Conservation (phyloP, 305 asterid genomes). For the Plantago lanceolata region DNA sequence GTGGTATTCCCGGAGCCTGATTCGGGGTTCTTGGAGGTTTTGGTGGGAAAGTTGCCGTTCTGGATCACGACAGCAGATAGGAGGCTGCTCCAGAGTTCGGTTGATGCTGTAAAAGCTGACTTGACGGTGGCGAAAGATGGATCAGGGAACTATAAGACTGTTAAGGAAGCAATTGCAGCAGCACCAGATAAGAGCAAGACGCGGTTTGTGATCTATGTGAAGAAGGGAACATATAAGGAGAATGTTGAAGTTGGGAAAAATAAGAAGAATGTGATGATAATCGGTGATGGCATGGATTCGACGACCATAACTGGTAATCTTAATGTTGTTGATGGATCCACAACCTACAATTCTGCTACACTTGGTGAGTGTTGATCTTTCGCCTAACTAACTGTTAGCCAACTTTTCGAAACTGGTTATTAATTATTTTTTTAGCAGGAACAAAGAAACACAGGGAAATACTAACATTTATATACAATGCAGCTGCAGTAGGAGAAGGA, state of each 20-base stretch:
- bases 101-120: conserved; percentile 30
- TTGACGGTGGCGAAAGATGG: conserved; percentile 45
- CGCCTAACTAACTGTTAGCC: no score
- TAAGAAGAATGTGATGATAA: conserved; percentile 45
- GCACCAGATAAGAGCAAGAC: conserved; percentile 34
- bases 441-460: no score
- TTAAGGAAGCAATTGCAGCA: conserved; percentile 46
- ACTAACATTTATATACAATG: not conserved
- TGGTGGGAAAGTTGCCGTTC: conserved; percentile 24
- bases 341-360: conserved; percentile 53
- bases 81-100: conserved; percentile 32
- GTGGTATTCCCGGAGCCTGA: conserved; percentile 3
- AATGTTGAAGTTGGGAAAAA: conserved; percentile 39
- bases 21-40: not conserved
- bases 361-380: conserved; percentile 32
- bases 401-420: no score
- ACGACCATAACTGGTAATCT: conserved; percentile 42
- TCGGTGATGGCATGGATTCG: conserved; percentile 50
- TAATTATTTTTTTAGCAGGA: no score
- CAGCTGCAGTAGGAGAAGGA: conserved; percentile 54
- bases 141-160: conserved; percentile 36
- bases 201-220: conserved; percentile 44
- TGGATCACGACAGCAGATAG: conserved; percentile 43
- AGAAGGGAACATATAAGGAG: conserved; percentile 47
- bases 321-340: conserved; percentile 40